phyloP scores from a whole-genome alignment of 1,139 yeast genomes.

The Zygoascus sp. region DNA sequence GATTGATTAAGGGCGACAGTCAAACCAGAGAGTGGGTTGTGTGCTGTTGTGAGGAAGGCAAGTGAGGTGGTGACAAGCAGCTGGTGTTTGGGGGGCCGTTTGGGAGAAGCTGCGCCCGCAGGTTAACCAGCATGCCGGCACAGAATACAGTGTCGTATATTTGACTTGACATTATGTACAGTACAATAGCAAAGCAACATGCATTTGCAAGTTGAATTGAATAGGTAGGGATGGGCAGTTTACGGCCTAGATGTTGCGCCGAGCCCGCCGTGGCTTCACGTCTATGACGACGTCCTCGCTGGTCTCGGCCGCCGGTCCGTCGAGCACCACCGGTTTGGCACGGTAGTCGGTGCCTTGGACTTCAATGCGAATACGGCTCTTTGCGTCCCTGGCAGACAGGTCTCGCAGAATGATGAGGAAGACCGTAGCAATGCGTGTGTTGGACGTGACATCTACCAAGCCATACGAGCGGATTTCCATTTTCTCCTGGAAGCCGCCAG shows the following conservation, averaged over 20 bases:
- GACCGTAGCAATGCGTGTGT: slow-evolving; percentile 20
- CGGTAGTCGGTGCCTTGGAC: slow-evolving; percentile 11
- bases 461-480: slow-evolving; percentile 21
- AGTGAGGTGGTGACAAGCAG: not conserved
- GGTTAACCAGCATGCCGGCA: too few species aligned
- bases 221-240: too few species aligned
- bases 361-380: slow-evolving; percentile 23
- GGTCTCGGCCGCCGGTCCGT: slow-evolving; percentile 8
- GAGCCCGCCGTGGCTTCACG: slow-evolving; percentile 9
- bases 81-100: not conserved
- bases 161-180: too few species aligned
- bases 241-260: not conserved
- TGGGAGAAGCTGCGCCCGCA: not conserved
- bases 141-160: too few species aligned
- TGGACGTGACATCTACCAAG: slow-evolving; percentile 14
- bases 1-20: too few species aligned
- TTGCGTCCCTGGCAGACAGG: slow-evolving; percentile 11
- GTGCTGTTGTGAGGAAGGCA: not conserved
- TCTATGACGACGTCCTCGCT: slow-evolving; percentile 15
- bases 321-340: slow-evolving; percentile 12
- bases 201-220: too few species aligned
- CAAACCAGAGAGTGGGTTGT: too few species aligned
- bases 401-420: slow-evolving; percentile 17
- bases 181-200: too few species aligned
- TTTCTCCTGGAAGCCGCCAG: slow-evolving; percentile 25